Evolutionary conservation across 495 filamentous ascomycete genomes (phyloP).

Genomic region (Talaromyces borbonicus): DNA sequence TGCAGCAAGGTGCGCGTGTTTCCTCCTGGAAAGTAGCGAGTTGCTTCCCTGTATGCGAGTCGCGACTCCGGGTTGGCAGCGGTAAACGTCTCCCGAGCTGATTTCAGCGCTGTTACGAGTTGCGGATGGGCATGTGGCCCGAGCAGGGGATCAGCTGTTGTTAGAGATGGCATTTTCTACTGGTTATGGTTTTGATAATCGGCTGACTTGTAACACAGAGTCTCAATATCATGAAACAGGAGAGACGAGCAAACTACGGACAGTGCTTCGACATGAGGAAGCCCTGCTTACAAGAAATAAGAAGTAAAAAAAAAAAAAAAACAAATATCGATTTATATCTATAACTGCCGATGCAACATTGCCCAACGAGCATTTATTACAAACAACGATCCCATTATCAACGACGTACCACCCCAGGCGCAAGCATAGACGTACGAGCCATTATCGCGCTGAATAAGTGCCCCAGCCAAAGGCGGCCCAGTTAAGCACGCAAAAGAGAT

Average conservation of each 20-base stretch:
- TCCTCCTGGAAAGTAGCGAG: constrained; percentile 7
- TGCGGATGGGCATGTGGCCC: background rate
- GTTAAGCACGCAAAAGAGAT: constrained; percentile 62
- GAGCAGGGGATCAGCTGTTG: background rate
- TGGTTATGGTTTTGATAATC: background rate
- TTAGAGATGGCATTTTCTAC: background rate
- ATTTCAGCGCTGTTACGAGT: background rate
- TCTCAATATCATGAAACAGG: background rate
- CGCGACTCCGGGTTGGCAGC: background rate
- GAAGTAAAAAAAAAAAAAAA: background rate
- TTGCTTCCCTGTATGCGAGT: background rate
- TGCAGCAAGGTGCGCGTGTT: constrained; percentile 12
- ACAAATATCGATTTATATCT: background rate
- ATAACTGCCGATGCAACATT: constrained; percentile 23
- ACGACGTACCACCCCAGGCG: constrained; percentile 40
- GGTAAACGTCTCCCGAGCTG: background rate
- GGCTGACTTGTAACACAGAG: background rate
- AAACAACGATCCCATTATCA: constrained; percentile 27
- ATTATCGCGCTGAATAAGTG: constrained; percentile 38
- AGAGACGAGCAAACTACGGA: background rate
- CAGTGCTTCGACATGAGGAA: background rate
- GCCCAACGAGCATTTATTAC: constrained; percentile 33
- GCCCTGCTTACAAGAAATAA: background rate
- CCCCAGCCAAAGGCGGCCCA: constrained; percentile 66
- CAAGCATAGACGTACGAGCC: constrained; percentile 51